phyloP scores from a whole-genome alignment of 2,329 filamentous ascomycete genomes.

The Amauroascus verrucosus region DNA sequence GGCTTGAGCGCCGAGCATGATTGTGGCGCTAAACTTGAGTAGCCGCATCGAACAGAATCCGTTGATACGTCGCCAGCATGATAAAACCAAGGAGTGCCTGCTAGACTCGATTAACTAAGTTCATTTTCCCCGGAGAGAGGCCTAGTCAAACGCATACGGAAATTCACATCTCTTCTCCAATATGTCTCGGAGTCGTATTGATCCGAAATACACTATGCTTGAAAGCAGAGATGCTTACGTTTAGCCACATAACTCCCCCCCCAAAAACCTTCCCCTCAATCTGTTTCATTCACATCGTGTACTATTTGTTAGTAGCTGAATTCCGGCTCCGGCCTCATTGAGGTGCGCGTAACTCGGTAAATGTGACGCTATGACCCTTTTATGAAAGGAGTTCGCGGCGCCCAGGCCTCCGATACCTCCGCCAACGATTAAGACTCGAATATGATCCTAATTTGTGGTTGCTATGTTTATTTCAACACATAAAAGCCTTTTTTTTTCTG shows the following conservation, averaged over 20 bases:
- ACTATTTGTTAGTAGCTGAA: constrained; percentile 22
- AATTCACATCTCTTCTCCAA: constrained; percentile 21
- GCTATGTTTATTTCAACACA: neutral
- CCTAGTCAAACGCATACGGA: constrained; percentile 3
- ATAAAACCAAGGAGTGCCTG: constrained; percentile 26
- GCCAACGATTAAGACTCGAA: constrained; percentile 20
- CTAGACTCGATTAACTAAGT: neutral
- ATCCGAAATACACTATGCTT: constrained; percentile 28
- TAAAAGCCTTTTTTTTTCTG: too few species aligned
- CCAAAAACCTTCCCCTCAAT: constrained; percentile 6
- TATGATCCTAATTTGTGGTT: neutral
- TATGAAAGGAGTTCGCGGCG: constrained; percentile 19
- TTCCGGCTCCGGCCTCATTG: constrained; percentile 20
- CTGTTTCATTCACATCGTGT: constrained; percentile 13
- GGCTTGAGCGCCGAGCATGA: constrained; percentile 22
- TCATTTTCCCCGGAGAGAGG: neutral
- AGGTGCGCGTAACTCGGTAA: constrained; percentile 16
- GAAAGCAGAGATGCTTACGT: constrained; percentile 24
- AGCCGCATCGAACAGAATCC: constrained; percentile 22
- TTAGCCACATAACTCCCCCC: constrained; percentile 21
- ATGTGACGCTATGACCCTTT: constrained; percentile 20
- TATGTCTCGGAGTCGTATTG: constrained; percentile 25
- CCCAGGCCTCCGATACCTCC: constrained; percentile 22
- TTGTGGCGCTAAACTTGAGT: constrained; percentile 31
- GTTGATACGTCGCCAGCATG: constrained; percentile 27